Conservation (phyloP, 495 filamentous ascomycete genomes). For the Apiosordaria backusii region DNA sequence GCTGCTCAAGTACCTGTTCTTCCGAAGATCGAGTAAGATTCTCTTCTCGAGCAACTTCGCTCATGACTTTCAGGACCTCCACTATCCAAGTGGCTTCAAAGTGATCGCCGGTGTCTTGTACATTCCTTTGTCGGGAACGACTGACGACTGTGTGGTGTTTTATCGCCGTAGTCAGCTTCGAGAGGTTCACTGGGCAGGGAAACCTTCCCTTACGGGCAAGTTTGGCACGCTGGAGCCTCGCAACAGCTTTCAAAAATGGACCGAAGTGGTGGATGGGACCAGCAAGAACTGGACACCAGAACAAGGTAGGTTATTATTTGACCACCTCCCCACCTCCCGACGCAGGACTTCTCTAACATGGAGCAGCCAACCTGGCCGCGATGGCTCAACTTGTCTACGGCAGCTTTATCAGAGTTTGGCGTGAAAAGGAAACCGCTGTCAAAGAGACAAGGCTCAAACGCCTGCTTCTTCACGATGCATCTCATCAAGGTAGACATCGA, state of each 20-base stretch:
- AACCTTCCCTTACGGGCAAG: constrained; percentile 63
- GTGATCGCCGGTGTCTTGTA: constrained; percentile 70
- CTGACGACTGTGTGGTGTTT: constrained; percentile 77
- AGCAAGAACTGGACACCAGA: constrained; percentile 63
- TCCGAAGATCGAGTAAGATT: constrained; percentile 63
- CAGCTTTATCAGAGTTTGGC: constrained; percentile 71
- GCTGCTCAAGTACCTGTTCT: constrained; percentile 70
- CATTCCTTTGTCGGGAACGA: constrained; percentile 66
- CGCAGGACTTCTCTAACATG: constrained; percentile 4
- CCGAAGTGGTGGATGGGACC: constrained; percentile 61
- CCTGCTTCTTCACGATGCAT: constrained; percentile 74
- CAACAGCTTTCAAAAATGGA: constrained; percentile 67
- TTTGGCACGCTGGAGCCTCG: constrained; percentile 63
- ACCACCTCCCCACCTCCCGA: too few species aligned
- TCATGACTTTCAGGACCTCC: constrained; percentile 69
- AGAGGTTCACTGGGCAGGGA: constrained; percentile 81
- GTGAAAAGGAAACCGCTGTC: constrained; percentile 60
- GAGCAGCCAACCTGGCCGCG: constrained; percentile 64
- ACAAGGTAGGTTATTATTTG: constrained; percentile 28
- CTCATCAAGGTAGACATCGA: constrained; percentile 46
- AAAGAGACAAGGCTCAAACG: constrained; percentile 64
- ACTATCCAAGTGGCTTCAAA: constrained; percentile 67
- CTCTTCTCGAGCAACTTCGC: constrained; percentile 64
- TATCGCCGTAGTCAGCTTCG: constrained; percentile 68
- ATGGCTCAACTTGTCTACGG: constrained; percentile 80